Evolutionary conservation across 192 early-diverging fungal species (phyloP).

Genomic region (Coemansia sp.): DNA sequence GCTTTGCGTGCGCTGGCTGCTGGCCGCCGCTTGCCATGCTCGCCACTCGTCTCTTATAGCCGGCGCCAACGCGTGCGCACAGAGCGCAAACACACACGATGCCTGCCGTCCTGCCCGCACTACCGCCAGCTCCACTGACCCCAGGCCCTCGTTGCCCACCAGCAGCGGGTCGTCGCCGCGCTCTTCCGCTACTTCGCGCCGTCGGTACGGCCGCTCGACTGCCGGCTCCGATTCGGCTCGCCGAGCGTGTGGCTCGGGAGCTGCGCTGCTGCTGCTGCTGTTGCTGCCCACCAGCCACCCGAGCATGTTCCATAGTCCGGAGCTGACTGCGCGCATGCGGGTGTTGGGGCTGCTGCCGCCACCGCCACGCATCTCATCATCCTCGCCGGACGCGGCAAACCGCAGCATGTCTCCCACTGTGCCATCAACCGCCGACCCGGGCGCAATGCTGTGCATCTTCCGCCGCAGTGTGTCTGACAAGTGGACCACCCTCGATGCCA

Average conservation of each 20-base stretch:
- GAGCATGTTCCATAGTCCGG: constrained; percentile 52
- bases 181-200: constrained; percentile 20
- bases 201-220: constrained; percentile 10
- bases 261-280: not conserved
- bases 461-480: constrained; percentile 48
- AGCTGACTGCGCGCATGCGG: constrained; percentile 25
- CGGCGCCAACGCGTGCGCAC: constrained; percentile 46
- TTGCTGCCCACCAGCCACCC: constrained; percentile 46
- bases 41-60: constrained; percentile 32
- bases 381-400: constrained; percentile 13
- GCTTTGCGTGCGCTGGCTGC: not conserved
- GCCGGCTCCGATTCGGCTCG: not conserved
- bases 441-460: constrained; percentile 39
- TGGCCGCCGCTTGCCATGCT: constrained; percentile 24
- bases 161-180: constrained; percentile 47
- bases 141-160: constrained; percentile 55
- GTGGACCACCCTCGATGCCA: constrained; percentile 33
- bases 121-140: constrained; percentile 39
- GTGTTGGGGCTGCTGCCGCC: constrained; percentile 6
- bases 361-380: not conserved
- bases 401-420: constrained; percentile 40
- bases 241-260: not conserved
- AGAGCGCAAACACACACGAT: constrained; percentile 45
- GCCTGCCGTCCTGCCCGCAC: constrained; percentile 20
- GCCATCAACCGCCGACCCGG: constrained; percentile 9